phyloP scores from a whole-genome alignment of 129 eudicot genomes.

The sunflower (Helianthus annuus) region DNA sequence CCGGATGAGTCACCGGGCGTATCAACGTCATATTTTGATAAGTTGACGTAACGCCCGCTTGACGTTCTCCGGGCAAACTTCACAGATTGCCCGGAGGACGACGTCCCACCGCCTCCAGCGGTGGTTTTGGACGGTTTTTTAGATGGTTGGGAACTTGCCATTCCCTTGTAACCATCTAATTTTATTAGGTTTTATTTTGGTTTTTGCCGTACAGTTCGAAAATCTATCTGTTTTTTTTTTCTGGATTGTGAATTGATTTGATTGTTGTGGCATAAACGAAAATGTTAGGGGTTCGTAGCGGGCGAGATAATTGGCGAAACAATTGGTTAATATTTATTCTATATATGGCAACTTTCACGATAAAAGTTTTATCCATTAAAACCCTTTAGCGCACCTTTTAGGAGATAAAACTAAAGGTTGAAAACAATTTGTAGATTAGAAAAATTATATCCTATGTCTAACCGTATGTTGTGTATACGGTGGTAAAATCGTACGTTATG shows the following conservation, averaged over 20 bases:
- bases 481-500: too few species aligned
- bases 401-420: constrained; percentile 16
- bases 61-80: constrained; percentile 88
- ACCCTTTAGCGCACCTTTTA: constrained; percentile 17
- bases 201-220: not conserved
- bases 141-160: constrained; percentile 65
- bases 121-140: constrained; percentile 48
- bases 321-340: constrained; percentile 5
- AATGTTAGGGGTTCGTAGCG: constrained; percentile 6
- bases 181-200: constrained; percentile 1
- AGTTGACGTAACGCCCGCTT: constrained; percentile 77
- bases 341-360: constrained; percentile 23
- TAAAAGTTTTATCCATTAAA: constrained; percentile 18
- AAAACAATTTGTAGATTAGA: not conserved
- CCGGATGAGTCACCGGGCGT: constrained; percentile 56
- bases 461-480: too few species aligned
- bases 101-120: constrained; percentile 21
- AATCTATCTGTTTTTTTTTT: not conserved
- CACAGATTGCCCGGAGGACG: constrained; percentile 48
- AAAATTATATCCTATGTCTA: too few species aligned
- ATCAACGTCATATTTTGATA: constrained; percentile 71
- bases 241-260: not conserved
- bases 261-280: not conserved
- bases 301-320: constrained; percentile 26
- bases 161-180: constrained; percentile 30